phyloP scores from a whole-genome alignment of 2,329 filamentous ascomycete genomes.

The Verticillium alfalfae region DNA sequence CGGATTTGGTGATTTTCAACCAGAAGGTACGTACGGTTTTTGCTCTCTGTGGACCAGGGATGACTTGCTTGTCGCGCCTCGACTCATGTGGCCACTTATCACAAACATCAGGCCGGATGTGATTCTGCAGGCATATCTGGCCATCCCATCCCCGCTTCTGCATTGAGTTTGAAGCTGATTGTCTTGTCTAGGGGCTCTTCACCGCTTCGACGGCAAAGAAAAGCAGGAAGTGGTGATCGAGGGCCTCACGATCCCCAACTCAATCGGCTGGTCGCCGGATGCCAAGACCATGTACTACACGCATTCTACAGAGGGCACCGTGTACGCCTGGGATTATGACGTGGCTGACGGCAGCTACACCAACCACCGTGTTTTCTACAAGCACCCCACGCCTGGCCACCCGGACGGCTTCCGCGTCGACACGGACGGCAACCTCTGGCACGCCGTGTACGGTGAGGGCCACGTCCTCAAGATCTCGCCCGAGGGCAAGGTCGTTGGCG shows the following conservation, averaged over 20 bases:
- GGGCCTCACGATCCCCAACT: constrained; percentile 75
- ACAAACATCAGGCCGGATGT: background rate
- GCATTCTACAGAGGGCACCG: constrained; percentile 65
- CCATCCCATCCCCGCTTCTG: background rate
- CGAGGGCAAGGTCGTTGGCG: constrained; percentile 64
- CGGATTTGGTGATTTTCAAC: constrained; percentile 48
- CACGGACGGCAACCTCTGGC: constrained; percentile 81
- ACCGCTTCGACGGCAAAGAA: constrained; percentile 62
- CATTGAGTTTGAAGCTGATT: background rate
- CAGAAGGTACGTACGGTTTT: constrained; percentile 42
- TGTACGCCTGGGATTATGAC: constrained; percentile 73
- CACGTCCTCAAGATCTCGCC: constrained; percentile 71
- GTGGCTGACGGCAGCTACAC: constrained; percentile 59
- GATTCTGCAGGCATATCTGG: background rate
- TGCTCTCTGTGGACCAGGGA: background rate
- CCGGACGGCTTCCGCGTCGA: constrained; percentile 87
- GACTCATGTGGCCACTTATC: background rate
- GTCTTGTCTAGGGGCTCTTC: constrained; percentile 56
- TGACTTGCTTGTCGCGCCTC: background rate
- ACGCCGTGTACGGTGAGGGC: constrained; percentile 74
- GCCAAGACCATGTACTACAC: constrained; percentile 76
- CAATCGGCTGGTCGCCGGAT: constrained; percentile 73
- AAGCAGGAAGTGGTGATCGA: constrained; percentile 54
- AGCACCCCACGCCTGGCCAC: constrained; percentile 57
- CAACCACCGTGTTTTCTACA: constrained; percentile 68